Percentiles rank a stretch among this genome's conserved stretches.
phyloP scores from a whole-genome alignment of 2,329 filamentous ascomycete species.

The Monilinia polystroma region DNA sequence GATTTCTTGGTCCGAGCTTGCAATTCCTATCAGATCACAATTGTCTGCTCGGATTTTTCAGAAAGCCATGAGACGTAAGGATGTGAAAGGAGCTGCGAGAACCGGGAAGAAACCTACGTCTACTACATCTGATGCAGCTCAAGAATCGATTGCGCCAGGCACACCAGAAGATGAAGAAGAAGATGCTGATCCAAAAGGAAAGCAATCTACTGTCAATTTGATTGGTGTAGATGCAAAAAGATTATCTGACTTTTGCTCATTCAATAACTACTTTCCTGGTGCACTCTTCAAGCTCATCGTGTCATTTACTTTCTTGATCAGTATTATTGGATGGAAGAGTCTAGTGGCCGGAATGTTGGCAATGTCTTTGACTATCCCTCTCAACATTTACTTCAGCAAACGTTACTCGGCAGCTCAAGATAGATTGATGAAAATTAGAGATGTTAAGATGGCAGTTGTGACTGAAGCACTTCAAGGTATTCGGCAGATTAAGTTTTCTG shows the following conservation, averaged over 20 bases:
- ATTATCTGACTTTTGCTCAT: constrained; percentile 66
- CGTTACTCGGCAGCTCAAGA: constrained; percentile 65
- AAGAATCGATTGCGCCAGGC: constrained; percentile 31
- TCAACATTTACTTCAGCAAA: constrained; percentile 67
- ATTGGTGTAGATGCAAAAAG: constrained; percentile 74
- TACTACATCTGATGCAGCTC: constrained; percentile 29
- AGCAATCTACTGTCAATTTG: constrained; percentile 73
- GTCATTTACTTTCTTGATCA: constrained; percentile 64
- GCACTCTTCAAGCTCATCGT: constrained; percentile 63
- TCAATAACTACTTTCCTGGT: constrained; percentile 63
- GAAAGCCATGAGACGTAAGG: constrained; percentile 75
- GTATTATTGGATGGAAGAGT: constrained; percentile 69
- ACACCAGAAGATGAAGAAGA: constrained; percentile 43
- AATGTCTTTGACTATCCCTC: constrained; percentile 62
- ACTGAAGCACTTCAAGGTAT: constrained; percentile 78
- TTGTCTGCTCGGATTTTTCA: constrained; percentile 71
- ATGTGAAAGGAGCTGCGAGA: constrained; percentile 63
- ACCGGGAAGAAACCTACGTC: constrained; percentile 43
- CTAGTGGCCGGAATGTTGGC: constrained; percentile 64
- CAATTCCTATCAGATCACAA: constrained; percentile 66
- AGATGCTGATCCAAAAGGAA: constrained; percentile 55
- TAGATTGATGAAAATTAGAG: constrained; percentile 70
- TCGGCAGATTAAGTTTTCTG: constrained; percentile 81
- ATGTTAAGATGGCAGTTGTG: constrained; percentile 72
- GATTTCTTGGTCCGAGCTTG: constrained; percentile 61